phyloP scores from a whole-genome alignment of 345 rosid species.

The Durio zibethinus region DNA sequence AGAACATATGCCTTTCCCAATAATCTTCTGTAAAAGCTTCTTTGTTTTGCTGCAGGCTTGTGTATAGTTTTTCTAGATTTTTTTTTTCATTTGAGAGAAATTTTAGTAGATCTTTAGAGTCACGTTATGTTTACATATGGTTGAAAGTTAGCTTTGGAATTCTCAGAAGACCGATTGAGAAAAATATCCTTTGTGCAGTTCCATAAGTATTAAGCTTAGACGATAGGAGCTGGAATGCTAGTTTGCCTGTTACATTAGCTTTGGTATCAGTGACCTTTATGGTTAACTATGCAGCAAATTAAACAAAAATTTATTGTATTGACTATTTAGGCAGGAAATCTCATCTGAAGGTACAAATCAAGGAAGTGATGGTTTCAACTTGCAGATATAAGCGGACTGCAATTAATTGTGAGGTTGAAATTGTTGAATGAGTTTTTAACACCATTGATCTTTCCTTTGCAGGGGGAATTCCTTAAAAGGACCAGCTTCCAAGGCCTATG shows the following conservation, averaged over 20 bases:
- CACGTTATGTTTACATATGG: background rate
- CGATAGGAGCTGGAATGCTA: background rate
- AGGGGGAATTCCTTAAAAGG: slow-evolving; percentile 82
- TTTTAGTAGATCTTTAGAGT: background rate
- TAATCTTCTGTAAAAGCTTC: background rate
- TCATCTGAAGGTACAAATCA: background rate
- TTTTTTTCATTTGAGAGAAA: background rate
- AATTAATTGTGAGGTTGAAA: background rate
- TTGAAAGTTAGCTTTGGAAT: background rate
- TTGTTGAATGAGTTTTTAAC: background rate
- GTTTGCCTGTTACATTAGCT: background rate
- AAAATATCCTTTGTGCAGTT: background rate
- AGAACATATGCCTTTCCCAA: background rate
- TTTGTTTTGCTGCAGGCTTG: background rate
- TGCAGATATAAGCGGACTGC: background rate
- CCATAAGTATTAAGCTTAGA: background rate
- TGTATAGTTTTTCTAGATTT: background rate
- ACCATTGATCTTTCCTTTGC: slow-evolving; percentile 15
- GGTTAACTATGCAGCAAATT: background rate
- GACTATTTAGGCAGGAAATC: background rate
- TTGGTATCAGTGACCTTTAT: background rate
- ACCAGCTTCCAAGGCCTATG: slow-evolving; percentile 89
- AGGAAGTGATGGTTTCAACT: background rate
- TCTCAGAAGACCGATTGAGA: background rate
- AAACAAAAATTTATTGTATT: background rate